Base-by-base conservation (phyloP, 495 filamentous ascomycete genomes). In the Neurospora sp. region DNA sequence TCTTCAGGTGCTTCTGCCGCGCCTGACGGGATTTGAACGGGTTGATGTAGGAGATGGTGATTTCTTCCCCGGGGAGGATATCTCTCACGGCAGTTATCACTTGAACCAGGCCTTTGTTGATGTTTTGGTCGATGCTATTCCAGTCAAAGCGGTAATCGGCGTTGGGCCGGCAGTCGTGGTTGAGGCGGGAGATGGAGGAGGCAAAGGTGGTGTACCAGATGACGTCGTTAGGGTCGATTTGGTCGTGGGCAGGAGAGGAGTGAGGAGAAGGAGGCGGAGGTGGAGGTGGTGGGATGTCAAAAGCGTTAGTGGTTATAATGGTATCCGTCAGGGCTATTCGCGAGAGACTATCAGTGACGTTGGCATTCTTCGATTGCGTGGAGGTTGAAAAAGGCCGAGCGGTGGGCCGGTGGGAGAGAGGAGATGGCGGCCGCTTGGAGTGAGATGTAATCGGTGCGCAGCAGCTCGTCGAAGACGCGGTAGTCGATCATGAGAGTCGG, bases 161-260 rank as follows among this genome's bases (percentile, higher is more conserved):
- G 43, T 83, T 85, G 9, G 83, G 81, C 0, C 82, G 82, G 73
- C 83, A 85, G 75, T 82, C 83, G 74, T 85, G 84, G 73, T 85
- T 85, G 72, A 84, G 74, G 43, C 83, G 78, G 6, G 82, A 81
- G 71, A 84, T 81, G 31, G 81, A 71, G 28, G 77, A 76, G 69
- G 76, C 79, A 69, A 80, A 80, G 72, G 70, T 45, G 48, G 79
- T 39, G 70, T 80, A 76, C 11, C 74, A 76, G 19, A 69, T 54
- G 34, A 70, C 72, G 73, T 80, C 79, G 69, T 70, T 69, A 11
- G n/a, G 70, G 37, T 76, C 71, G n/a, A n/a, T 9, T 43, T 19
- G 42, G 15, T 42, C 5, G 5, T 28, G 83, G 83, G 74, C 83
- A 84, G 73, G 82, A 73, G 48, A 80, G 79, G 70, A 84, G 78